Conservation (phyloP, 306 rosid genomes). For the Herpetospermum pedunculosum region DNA sequence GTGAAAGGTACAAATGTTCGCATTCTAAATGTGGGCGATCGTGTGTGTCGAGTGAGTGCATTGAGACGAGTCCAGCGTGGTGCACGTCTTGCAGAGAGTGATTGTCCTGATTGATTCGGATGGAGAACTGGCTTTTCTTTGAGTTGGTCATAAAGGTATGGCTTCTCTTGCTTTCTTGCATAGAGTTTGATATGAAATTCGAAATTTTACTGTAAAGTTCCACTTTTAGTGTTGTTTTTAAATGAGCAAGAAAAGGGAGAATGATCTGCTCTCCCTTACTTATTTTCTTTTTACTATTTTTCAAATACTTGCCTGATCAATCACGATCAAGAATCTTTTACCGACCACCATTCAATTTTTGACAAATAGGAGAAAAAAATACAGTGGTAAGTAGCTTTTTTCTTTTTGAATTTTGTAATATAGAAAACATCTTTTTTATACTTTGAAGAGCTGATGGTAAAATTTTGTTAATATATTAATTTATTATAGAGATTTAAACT, state of each 20-base stretch:
- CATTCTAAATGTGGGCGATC: slow-evolving; percentile 14
- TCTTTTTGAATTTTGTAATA: no score
- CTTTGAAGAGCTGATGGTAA: no score
- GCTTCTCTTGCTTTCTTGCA: neutral
- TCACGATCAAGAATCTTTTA: no score
- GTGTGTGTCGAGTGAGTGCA: slow-evolving; percentile 25
- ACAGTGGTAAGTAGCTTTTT: no score
- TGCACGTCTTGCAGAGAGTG: slow-evolving; percentile 29
- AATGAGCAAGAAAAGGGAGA: neutral
- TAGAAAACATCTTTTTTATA: no score
- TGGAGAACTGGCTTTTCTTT: slow-evolving; percentile 2
- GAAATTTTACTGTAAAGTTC: neutral
- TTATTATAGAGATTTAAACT: no score
- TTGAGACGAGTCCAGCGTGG: slow-evolving; percentile 35
- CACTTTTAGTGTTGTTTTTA: neutral
- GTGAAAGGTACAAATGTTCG: slow-evolving; percentile 18
- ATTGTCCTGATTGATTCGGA: slow-evolving; percentile 16
- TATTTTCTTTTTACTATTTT: no score
- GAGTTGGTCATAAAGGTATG: neutral
- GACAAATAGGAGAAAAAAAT: no score
- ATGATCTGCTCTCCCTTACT: no score
- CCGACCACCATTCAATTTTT: no score
- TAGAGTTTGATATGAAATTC: neutral
- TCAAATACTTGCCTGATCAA: no score
- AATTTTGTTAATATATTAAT: no score